phyloP scores from a whole-genome alignment of 208 protist species.

The Angomonas ambiguus region DNA sequence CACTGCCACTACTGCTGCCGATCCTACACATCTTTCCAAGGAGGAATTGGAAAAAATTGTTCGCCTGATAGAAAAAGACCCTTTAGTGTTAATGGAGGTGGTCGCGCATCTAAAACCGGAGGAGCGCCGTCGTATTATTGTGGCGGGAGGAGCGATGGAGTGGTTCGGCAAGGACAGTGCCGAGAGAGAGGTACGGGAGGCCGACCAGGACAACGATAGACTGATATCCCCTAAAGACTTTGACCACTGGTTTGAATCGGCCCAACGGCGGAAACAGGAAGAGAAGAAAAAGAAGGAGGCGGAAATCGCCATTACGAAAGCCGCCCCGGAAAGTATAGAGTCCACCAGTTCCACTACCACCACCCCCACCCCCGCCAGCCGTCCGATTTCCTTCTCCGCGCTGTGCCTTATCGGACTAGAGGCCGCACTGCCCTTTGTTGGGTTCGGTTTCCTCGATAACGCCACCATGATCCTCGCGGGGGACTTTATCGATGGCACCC shows the following conservation, averaged over 20 bases:
- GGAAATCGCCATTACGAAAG: background rate
- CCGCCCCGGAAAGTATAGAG: background rate
- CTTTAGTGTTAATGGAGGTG: conserved; percentile 75
- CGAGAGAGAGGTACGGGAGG: conserved; percentile 67
- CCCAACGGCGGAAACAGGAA: conserved; percentile 57
- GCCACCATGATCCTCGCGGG: conserved; percentile 88
- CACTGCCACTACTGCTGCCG: background rate
- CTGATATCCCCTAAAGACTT: conserved; percentile 87
- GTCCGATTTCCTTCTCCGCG: conserved; percentile 36
- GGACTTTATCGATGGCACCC: conserved; percentile 79
- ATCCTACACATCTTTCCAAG: conserved; percentile 25
- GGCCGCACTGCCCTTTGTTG: conserved; percentile 86
- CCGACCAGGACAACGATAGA: conserved; percentile 77
- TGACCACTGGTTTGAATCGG: conserved; percentile 86
- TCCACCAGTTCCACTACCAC: conserved; percentile 6
- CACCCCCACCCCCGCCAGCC: conserved; percentile 11
- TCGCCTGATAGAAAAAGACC: conserved; percentile 73
- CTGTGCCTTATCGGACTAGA: conserved; percentile 72
- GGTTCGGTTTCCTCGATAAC: conserved; percentile 91
- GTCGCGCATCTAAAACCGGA: conserved; percentile 70
- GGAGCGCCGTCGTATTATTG: conserved; percentile 67
- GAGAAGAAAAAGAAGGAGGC: conserved; percentile 18
- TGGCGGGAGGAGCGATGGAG: conserved; percentile 85
- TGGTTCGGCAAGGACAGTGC: conserved; percentile 90
- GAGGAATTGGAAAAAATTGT: conserved; percentile 65